Evolutionary conservation across 352 stramenopile genomes (phyloP).

Genomic region (Phytophthora hibernalis): DNA sequence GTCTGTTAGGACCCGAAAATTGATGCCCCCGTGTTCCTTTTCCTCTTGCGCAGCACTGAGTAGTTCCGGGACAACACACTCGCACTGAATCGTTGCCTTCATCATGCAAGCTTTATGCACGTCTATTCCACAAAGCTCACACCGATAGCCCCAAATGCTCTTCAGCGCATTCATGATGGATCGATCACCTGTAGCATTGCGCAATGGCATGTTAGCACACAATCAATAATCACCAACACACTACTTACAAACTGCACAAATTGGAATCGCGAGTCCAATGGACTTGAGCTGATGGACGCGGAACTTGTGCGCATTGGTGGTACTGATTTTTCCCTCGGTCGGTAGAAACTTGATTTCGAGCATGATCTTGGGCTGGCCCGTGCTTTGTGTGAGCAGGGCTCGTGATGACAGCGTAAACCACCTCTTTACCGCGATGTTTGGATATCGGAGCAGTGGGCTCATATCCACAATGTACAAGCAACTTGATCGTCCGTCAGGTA

Average conservation of each 20-base stretch:
- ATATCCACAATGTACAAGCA: slow-evolving; percentile 85
- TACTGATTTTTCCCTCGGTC: slow-evolving; percentile 61
- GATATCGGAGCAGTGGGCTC: slow-evolving; percentile 80
- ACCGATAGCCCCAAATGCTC: slow-evolving; percentile 83
- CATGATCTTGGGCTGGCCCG: slow-evolving; percentile 66
- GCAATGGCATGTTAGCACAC: slow-evolving; percentile 20
- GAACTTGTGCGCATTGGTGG: slow-evolving; percentile 84
- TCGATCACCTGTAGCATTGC: slow-evolving; percentile 55
- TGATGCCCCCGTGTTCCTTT: slow-evolving; percentile 38
- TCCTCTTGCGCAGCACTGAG: slow-evolving; percentile 28
- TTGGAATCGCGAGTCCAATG: slow-evolving; percentile 79
- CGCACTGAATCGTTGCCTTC: slow-evolving; percentile 82
- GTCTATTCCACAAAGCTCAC: slow-evolving; percentile 81
- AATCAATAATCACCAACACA: neutral
- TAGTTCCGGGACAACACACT: slow-evolving; percentile 59
- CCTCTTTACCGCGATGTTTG: slow-evolving; percentile 70
- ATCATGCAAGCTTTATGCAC: slow-evolving; percentile 90
- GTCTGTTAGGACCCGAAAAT: slow-evolving; percentile 62
- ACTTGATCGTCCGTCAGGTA: slow-evolving; percentile 84
- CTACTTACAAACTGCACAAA: slow-evolving; percentile 77
- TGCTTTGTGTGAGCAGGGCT: slow-evolving; percentile 55
- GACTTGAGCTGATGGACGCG: slow-evolving; percentile 89
- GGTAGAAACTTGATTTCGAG: slow-evolving; percentile 84
- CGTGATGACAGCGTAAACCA: slow-evolving; percentile 86
- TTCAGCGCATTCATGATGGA: slow-evolving; percentile 89